These are phyloP conservation scores for Talaromyces wortmannii DNA, from an alignment of 495 filamentous ascomycete species.

Conservation along the genomic window DNA sequence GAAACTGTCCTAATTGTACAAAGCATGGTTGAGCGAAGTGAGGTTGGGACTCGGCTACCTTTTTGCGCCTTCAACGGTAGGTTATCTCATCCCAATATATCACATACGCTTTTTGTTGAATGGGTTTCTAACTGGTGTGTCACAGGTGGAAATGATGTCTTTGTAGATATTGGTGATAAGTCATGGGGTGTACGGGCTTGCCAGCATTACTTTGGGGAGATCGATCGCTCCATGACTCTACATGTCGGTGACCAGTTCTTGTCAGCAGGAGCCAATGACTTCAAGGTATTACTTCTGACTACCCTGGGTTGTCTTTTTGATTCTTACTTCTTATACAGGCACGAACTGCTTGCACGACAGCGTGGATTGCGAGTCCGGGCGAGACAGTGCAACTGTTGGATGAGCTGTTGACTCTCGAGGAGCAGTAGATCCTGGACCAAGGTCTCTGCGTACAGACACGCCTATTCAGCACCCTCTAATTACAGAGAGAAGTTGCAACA, in stretches of 20 bases:
- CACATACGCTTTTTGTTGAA: neutral
- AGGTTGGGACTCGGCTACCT: constrained; percentile 61
- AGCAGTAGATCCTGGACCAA: neutral
- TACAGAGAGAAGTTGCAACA: too few relatives aligned
- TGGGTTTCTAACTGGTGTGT: neutral
- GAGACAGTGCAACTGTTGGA: constrained; percentile 88
- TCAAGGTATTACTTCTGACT: constrained; percentile 52
- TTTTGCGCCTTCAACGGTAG: constrained; percentile 96
- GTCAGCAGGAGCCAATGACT: constrained; percentile 92
- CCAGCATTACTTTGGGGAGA: constrained; percentile 82
- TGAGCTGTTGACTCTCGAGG: constrained; percentile 50
- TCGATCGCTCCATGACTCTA: constrained; percentile 58
- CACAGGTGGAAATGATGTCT: constrained; percentile 81
- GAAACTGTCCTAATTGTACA: constrained; percentile 93
- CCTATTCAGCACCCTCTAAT: too few relatives aligned
- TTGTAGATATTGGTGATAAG: constrained; percentile 98
- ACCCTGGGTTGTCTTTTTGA: neutral
- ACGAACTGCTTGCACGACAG: constrained; percentile 57
- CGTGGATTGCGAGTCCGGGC: constrained; percentile 87
- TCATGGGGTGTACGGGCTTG: constrained; percentile 88
- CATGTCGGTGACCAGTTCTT: constrained; percentile 97
- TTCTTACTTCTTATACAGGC: constrained; percentile 26
- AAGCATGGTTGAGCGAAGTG: constrained; percentile 79
- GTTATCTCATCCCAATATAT: neutral
- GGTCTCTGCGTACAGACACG: too few relatives aligned